phyloP scores from a whole-genome alignment of 768 basidiomycete species.

The Termitomyces bulborhizus region DNA sequence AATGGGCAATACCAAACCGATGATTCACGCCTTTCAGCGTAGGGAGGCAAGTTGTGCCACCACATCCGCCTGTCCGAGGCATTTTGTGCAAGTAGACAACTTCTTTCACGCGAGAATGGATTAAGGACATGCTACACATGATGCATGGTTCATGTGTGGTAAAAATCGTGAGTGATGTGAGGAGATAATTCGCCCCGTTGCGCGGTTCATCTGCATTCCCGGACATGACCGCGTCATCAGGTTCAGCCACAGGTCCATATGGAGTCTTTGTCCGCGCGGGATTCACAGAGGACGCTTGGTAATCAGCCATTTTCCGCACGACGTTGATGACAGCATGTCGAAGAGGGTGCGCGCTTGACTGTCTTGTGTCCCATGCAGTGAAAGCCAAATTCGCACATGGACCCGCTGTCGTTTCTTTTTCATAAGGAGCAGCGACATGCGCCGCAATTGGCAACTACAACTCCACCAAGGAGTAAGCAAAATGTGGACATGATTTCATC shows the following conservation, averaged over 20 bases:
- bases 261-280: background rate
- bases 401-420: slow-evolving; percentile 15
- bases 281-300: slow-evolving; percentile 25
- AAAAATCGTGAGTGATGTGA: slow-evolving; percentile 82
- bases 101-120: slow-evolving; percentile 92
- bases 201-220: slow-evolving; percentile 15
- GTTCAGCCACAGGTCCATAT: background rate
- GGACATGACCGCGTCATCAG: background rate
- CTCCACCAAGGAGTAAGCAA: background rate
- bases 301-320: slow-evolving; percentile 60
- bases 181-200: slow-evolving; percentile 81
- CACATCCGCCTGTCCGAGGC: slow-evolving; percentile 81
- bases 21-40: slow-evolving; percentile 86
- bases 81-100: slow-evolving; percentile 72
- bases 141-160: slow-evolving; percentile 95
- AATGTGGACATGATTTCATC: background rate
- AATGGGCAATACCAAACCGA: slow-evolving; percentile 67
- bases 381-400: slow-evolving; percentile 27
- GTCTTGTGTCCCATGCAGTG: slow-evolving; percentile 66
- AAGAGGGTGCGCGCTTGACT: slow-evolving; percentile 65
- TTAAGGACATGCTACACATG: slow-evolving; percentile 95
- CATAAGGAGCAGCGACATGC: slow-evolving; percentile 54
- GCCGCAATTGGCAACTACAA: slow-evolving; percentile 70
- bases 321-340: slow-evolving; percentile 81
- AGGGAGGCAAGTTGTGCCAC: slow-evolving; percentile 70